These are phyloP conservation scores for Fusarium devonianum DNA, from an alignment of 2,329 filamentous ascomycete species.

Conservation along the genomic window DNA sequence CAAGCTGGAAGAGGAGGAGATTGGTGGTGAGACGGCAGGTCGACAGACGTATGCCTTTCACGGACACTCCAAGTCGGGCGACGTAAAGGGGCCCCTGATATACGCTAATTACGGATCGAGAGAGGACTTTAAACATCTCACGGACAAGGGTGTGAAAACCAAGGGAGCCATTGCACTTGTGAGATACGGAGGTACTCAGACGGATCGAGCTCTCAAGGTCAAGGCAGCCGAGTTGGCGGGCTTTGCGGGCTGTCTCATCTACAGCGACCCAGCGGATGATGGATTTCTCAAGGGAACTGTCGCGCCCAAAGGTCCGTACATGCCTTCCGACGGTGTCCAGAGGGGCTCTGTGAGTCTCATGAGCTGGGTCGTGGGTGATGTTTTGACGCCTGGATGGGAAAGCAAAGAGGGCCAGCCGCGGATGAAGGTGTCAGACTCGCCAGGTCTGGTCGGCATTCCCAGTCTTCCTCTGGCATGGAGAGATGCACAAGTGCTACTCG, in stretches of 20 bases:
- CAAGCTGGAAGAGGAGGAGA: slow-evolving; percentile 78
- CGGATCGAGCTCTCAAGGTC: slow-evolving; percentile 80
- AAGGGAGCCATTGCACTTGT: slow-evolving; percentile 86
- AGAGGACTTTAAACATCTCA: slow-evolving; percentile 79
- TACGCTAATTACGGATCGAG: slow-evolving; percentile 92
- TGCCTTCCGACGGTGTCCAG: slow-evolving; percentile 84
- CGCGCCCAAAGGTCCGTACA: slow-evolving; percentile 79
- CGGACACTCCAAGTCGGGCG: slow-evolving; percentile 85
- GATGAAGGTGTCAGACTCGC: slow-evolving; percentile 72
- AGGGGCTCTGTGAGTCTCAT: slow-evolving; percentile 81
- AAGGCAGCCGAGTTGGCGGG: slow-evolving; percentile 89
- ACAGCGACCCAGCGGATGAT: slow-evolving; percentile 87
- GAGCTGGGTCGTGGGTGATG: slow-evolving; percentile 86
- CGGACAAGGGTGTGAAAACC: slow-evolving; percentile 74
- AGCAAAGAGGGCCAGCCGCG: slow-evolving; percentile 72
- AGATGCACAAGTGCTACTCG: slow-evolving; percentile 81
- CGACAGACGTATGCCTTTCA: slow-evolving; percentile 84
- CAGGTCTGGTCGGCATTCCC: slow-evolving; percentile 81
- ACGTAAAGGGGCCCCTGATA: slow-evolving; percentile 84
- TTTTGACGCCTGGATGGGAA: slow-evolving; percentile 88
- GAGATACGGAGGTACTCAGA: slow-evolving; percentile 77
- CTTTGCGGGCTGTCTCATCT: slow-evolving; percentile 87
- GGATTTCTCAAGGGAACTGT: slow-evolving; percentile 76
- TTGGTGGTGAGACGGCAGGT: slow-evolving; percentile 66
- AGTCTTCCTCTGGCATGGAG: slow-evolving; percentile 90